Conservation (phyloP, 768 basidiomycete genomes). For the Arthromyces matolae region DNA sequence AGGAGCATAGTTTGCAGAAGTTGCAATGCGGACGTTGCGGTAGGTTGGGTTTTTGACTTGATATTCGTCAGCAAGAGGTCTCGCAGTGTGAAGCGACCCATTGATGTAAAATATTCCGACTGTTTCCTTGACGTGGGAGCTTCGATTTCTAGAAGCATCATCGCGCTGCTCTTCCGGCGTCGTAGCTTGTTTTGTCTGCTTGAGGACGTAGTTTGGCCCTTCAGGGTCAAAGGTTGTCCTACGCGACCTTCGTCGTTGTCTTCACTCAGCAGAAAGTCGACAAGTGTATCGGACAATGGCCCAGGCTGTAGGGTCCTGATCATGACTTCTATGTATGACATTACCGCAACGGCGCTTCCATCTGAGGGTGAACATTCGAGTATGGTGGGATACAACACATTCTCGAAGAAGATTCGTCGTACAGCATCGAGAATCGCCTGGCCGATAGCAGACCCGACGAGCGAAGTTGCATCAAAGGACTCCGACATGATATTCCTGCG, state of each 20-base stretch:
- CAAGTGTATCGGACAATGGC: slow-evolving; percentile 63
- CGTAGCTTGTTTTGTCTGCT: slow-evolving; percentile 46
- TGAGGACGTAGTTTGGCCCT: slow-evolving; percentile 29
- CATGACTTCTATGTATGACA: slow-evolving; percentile 93
- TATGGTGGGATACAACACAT: slow-evolving; percentile 89
- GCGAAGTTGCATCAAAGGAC: slow-evolving; percentile 52
- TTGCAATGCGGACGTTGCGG: slow-evolving; percentile 75
- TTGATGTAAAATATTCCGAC: slow-evolving; percentile 81
- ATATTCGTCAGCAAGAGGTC: slow-evolving; percentile 84
- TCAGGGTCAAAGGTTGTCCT: slow-evolving; percentile 42
- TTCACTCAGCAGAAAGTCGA: slow-evolving; percentile 81
- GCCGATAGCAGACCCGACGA: slow-evolving; percentile 78
- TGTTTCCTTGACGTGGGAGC: slow-evolving; percentile 66
- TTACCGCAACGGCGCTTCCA: slow-evolving; percentile 94
- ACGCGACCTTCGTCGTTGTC: slow-evolving; percentile 65
- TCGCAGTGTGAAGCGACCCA: slow-evolving; percentile 87
- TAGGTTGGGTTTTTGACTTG: slow-evolving; percentile 57
- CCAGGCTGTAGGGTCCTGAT: slow-evolving; percentile 69
- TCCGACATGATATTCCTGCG: slow-evolving; percentile 56
- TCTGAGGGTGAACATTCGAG: slow-evolving; percentile 89
- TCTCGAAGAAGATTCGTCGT: slow-evolving; percentile 84
- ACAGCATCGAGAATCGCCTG: slow-evolving; percentile 82
- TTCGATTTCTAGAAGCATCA: slow-evolving; percentile 86
- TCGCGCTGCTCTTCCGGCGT: slow-evolving; percentile 81
- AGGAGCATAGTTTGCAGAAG: slow-evolving; percentile 73